These are phyloP conservation scores for Acacia concinna DNA, from an alignment of 331 rosid species.

Conservation along the genomic window DNA sequence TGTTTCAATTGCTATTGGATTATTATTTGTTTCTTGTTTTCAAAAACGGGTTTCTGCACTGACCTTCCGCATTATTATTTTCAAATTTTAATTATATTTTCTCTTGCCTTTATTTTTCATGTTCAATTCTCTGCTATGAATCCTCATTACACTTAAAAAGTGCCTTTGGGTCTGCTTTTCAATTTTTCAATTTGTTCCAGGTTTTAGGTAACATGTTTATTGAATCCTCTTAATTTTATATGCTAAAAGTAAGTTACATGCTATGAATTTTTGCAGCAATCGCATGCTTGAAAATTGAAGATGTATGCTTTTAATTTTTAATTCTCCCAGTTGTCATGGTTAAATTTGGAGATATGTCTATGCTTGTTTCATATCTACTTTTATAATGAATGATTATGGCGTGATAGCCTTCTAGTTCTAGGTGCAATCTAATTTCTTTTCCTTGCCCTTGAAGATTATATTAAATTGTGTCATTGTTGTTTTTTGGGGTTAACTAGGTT, in stretches of 20 bases:
- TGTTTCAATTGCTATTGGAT: background rate
- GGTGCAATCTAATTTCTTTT: background rate
- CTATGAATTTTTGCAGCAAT: slow-evolving; percentile 6
- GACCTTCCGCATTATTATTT: background rate
- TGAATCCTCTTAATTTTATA: slow-evolving; percentile 19
- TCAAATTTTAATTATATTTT: slow-evolving; percentile 4
- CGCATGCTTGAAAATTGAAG: slow-evolving; percentile 2
- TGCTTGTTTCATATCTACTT: slow-evolving; percentile 13
- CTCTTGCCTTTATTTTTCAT: background rate
- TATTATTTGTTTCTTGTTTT: background rate
- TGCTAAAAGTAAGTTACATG: background rate
- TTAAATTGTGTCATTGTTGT: slow-evolving; percentile 18
- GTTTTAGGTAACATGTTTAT: background rate
- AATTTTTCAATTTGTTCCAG: background rate
- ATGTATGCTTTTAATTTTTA: slow-evolving; percentile 12
- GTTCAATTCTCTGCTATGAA: background rate
- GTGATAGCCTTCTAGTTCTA: slow-evolving; percentile 27
- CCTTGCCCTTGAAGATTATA: background rate
- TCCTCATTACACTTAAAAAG: background rate
- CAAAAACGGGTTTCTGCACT: background rate
- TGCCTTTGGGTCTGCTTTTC: slow-evolving; percentile 8
- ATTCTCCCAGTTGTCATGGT: slow-evolving; percentile 1
- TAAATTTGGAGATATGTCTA: slow-evolving; percentile 16
- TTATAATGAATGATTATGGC: background rate
- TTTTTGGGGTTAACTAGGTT: slow-evolving; percentile 42